These are phyloP conservation scores for Fusarium coicis DNA, from an alignment of 2,329 filamentous ascomycete species.

Conservation along the genomic window DNA sequence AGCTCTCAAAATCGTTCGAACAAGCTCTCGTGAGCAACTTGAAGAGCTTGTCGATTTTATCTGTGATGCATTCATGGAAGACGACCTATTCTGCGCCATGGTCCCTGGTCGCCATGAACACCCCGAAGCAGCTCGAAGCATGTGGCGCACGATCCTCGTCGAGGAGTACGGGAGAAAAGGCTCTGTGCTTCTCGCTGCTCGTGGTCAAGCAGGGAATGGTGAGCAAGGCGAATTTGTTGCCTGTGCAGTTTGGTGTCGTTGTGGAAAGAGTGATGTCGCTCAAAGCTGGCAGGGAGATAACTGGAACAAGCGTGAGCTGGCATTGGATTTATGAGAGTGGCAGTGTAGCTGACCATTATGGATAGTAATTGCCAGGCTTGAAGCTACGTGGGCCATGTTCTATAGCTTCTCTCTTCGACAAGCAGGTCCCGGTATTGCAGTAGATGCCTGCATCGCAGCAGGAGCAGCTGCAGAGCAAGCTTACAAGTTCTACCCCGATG, in stretches of 20 bases:
- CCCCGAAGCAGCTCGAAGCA: slow-evolving; percentile 8
- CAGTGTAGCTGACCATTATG: rapidly evolving
- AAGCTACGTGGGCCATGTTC: background rate
- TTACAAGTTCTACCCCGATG: background rate
- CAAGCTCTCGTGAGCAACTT: background rate
- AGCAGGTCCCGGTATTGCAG: background rate
- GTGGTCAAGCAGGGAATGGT: background rate
- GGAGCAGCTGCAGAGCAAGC: background rate
- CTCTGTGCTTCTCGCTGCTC: slow-evolving; percentile 1
- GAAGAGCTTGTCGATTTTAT: slow-evolving; percentile 10
- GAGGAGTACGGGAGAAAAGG: slow-evolving; percentile 21
- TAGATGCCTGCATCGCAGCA: background rate
- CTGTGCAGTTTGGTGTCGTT: slow-evolving; percentile 23
- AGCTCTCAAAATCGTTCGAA: background rate
- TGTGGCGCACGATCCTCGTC: slow-evolving; percentile 4
- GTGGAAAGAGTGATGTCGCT: slow-evolving; percentile 22
- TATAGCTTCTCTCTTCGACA: background rate
- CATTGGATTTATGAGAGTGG: rapidly evolving
- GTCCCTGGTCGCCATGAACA: slow-evolving; percentile 7
- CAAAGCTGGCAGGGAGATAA: slow-evolving; percentile 31
- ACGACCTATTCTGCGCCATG: slow-evolving; percentile 1
- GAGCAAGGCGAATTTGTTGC: background rate
- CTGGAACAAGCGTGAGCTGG: slow-evolving; percentile 12
- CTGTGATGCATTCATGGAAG: slow-evolving; percentile 13
- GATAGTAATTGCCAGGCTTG: slow-evolving; percentile 5